These are phyloP conservation scores for Gyromitra esculenta DNA, from an alignment of 2,329 filamentous ascomycete species.

Conservation along the genomic window DNA sequence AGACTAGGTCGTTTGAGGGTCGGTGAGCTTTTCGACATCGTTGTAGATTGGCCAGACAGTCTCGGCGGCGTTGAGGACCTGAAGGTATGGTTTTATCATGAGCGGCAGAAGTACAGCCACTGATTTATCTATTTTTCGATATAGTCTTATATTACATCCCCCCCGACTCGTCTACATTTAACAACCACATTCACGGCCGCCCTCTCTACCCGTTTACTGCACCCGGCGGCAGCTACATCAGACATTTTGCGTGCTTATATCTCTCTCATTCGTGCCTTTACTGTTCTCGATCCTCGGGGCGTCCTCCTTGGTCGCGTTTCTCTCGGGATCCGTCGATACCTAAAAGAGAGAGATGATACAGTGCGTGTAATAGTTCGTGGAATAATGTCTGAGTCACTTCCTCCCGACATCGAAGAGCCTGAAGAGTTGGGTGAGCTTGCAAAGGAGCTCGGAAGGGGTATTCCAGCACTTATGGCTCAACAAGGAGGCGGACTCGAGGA, in stretches of 20 bases:
- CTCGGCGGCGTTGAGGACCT: constrained; percentile 78
- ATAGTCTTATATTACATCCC: constrained; percentile 73
- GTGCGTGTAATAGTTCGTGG: constrained; percentile 73
- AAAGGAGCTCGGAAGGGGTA: constrained; percentile 53
- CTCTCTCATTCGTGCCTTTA: constrained; percentile 72
- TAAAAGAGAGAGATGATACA: constrained; percentile 73
- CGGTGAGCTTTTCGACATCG: constrained; percentile 79
- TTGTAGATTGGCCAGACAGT: constrained; percentile 77
- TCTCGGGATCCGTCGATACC: constrained; percentile 70
- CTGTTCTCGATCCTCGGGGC: constrained; percentile 71
- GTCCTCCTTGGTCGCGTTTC: constrained; percentile 74
- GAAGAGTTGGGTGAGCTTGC: constrained; percentile 52
- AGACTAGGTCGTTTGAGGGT: constrained; percentile 73
- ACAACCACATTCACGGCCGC: constrained; percentile 75
- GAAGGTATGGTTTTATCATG: constrained; percentile 57
- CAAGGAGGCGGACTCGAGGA: constrained; percentile 65
- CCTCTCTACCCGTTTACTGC: constrained; percentile 73
- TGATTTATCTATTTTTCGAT: constrained; percentile 49
- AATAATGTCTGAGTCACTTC: constrained; percentile 67
- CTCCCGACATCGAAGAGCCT: constrained; percentile 59
- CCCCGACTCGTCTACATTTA: constrained; percentile 74
- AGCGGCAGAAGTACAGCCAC: neutral
- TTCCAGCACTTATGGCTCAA: constrained; percentile 49
- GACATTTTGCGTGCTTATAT: constrained; percentile 75
- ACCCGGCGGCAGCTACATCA: constrained; percentile 74